Percentiles rank a stretch among this genome's conserved stretches.
phyloP scores from a whole-genome alignment of 345 rosid genomes.

The Rubroshorea leprosula region DNA sequence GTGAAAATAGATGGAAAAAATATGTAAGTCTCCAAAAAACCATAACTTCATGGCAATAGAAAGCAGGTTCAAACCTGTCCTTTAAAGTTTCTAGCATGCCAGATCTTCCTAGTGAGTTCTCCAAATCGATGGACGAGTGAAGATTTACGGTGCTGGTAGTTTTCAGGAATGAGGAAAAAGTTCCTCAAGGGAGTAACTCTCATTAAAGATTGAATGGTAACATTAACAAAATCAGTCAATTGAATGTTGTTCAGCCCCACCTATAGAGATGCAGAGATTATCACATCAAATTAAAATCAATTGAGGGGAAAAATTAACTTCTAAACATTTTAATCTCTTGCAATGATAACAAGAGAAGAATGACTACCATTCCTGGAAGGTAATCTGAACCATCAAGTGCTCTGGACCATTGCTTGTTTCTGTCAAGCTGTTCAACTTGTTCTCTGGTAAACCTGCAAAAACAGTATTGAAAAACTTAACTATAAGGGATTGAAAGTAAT shows the following conservation, averaged over 20 bases:
- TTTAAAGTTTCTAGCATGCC: conserved; percentile 96
- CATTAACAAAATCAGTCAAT: conserved; percentile 95
- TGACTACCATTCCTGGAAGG: conserved; percentile 89
- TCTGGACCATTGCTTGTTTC: conserved; percentile 89
- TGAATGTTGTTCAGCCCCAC: conserved; percentile 95
- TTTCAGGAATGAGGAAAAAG: conserved; percentile 86
- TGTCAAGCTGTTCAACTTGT: conserved; percentile 84
- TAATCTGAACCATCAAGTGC: conserved; percentile 99
- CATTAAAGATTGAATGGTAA: conserved; percentile 95
- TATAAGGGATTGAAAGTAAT: not conserved
- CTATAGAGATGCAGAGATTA: conserved; percentile 43
- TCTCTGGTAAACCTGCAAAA: conserved; percentile 69
- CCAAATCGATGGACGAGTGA: conserved; percentile 91
- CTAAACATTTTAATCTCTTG: not conserved
- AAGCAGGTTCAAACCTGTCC: conserved; percentile 71
- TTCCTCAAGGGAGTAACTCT: conserved; percentile 88
- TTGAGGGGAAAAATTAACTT: not conserved
- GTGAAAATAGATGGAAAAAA: conserved; percentile 6
- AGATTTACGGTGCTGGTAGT: conserved; percentile 73
- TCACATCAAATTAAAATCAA: not conserved
- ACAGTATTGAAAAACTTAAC: conserved; percentile 5
- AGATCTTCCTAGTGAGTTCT: conserved; percentile 87
- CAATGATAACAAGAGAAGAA: not conserved
- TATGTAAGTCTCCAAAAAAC: conserved; percentile 9
- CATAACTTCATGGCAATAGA: not conserved